Percentiles rank a stretch among this genome's conserved stretches.
Conservation (phyloP, 306 rosid species). For the Clitoria ternatea region DNA sequence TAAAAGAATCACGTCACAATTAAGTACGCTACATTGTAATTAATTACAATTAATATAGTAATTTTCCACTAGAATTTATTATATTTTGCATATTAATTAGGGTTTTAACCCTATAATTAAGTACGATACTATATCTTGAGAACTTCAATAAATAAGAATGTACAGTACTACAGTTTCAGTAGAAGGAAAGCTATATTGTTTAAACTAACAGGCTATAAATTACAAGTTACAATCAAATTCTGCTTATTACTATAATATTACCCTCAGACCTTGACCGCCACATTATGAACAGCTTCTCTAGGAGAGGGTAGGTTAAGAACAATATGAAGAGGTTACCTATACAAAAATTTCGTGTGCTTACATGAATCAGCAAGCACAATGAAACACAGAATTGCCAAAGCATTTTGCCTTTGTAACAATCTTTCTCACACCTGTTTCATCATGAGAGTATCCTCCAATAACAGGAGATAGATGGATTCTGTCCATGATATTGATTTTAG, state of each 20-base stretch:
- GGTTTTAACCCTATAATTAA: too few species aligned
- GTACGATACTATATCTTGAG: constrained; percentile 17
- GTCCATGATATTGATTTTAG: constrained; percentile 83
- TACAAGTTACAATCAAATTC: constrained; percentile 20
- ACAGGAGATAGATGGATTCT: constrained; percentile 73
- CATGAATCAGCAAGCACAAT: constrained; percentile 69
- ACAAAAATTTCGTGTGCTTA: constrained; percentile 32
- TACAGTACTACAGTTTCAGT: background rate
- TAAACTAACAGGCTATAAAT: constrained; percentile 14
- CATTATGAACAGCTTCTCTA: constrained; percentile 26
- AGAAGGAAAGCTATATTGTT: background rate
- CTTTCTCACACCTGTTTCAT: constrained; percentile 70
- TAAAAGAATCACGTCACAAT: too few species aligned
- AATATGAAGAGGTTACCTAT: constrained; percentile 24
- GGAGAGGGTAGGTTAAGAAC: constrained; percentile 22
- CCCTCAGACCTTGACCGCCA: constrained; percentile 22
- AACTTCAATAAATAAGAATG: constrained; percentile 7
- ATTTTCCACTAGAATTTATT: too few species aligned
- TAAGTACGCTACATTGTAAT: too few species aligned
- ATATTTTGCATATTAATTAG: too few species aligned
- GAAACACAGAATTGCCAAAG: constrained; percentile 67
- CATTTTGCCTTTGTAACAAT: constrained; percentile 67
- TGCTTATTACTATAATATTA: constrained; percentile 11
- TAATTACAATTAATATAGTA: too few species aligned
- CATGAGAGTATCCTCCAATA: constrained; percentile 44